A percentile compares a stretch with the other conserved stretches of the same genome.
These are phyloP conservation scores for Saccharum hybrid DNA, from an alignment of 202 grass and related monocot genomes.

Conservation along the genomic window DNA sequence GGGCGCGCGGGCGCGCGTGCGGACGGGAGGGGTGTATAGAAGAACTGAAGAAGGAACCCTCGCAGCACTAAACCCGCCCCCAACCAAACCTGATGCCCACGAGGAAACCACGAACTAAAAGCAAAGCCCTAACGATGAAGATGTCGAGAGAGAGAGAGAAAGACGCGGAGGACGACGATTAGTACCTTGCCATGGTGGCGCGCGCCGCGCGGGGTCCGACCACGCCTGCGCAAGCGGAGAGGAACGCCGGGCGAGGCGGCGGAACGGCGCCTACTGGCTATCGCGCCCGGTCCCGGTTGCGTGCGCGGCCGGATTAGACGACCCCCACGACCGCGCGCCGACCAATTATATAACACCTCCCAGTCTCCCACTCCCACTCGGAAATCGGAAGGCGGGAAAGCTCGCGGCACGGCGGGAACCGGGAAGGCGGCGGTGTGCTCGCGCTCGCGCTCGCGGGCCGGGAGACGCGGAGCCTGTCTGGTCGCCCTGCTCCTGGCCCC, in stretches of 20 bases:
- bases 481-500: background rate
- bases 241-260: background rate
- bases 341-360: background rate
- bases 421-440: background rate
- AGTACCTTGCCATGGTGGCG: slow-evolving; percentile 46
- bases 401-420: slow-evolving; percentile 1
- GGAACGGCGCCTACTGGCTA: background rate
- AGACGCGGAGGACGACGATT: background rate
- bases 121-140: background rate
- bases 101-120: background rate
- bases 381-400: slow-evolving; percentile 35
- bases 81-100: background rate
- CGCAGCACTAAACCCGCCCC: slow-evolving; percentile 6
- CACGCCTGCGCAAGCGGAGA: background rate
- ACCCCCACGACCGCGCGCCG: background rate
- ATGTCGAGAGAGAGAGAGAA: background rate
- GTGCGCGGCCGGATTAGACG: background rate
- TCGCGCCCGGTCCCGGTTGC: background rate
- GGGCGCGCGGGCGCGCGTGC: background rate
- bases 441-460: slow-evolving; percentile 2
- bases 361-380: background rate
- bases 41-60: background rate
- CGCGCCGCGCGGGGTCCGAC: background rate
- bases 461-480: slow-evolving; percentile 39
- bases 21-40: background rate